A percentile compares a stretch with the other conserved stretches of the same genome.
phyloP scores from a whole-genome alignment of 148 eudicot species.

The Rhododendron molle region DNA sequence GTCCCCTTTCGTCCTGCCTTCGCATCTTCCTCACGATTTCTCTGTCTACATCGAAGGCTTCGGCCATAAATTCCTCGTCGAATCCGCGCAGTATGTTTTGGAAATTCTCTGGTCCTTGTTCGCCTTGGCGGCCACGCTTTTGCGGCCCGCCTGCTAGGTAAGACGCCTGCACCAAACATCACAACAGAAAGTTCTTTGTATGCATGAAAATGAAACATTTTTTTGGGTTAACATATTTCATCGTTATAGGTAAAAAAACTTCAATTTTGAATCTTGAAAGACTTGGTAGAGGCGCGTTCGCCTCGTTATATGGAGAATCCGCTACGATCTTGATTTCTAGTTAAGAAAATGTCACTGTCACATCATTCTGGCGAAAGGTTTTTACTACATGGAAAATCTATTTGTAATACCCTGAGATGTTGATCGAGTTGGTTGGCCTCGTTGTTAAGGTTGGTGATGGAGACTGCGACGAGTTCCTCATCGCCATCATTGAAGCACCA shows the following conservation, averaged over 20 bases:
- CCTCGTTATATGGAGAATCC: neutral
- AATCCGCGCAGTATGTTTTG: conserved; percentile 47
- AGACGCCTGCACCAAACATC: conserved; percentile 29
- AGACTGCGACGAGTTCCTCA: conserved; percentile 46
- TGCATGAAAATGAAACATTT: neutral
- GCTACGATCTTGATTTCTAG: no score
- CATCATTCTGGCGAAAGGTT: neutral
- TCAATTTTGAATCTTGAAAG: no score
- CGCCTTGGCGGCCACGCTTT: neutral
- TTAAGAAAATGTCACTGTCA: neutral
- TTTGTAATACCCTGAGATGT: conserved; percentile 33
- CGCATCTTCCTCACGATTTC: conserved; percentile 46
- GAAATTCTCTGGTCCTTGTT: conserved; percentile 16
- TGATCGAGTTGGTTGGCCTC: conserved; percentile 70
- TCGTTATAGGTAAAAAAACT: neutral
- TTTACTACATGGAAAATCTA: neutral
- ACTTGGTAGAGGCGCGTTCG: no score
- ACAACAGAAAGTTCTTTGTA: neutral
- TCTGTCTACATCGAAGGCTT: conserved; percentile 33
- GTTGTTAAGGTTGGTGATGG: conserved; percentile 61
- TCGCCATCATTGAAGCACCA: conserved; percentile 68
- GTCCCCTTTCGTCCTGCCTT: conserved; percentile 26
- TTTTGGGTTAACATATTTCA: neutral
- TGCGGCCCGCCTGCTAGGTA: conserved; percentile 54
- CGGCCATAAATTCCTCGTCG: conserved; percentile 44